Base-by-base conservation (phyloP, 2,329 filamentous ascomycete species). In the Xylaria sp. region DNA sequence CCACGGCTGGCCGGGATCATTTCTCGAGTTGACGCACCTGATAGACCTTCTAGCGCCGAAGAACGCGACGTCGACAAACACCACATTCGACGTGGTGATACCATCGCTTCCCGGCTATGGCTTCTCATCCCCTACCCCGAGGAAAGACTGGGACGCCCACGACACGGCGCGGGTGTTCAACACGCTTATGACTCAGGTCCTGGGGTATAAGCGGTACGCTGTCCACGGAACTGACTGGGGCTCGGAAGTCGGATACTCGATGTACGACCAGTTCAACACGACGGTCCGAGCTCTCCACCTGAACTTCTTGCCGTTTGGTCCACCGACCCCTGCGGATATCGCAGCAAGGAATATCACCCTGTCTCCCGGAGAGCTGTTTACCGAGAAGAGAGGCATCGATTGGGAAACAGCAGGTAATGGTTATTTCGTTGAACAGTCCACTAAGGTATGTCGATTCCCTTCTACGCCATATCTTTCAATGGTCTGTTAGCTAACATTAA, bases 221-320 rank as follows among this genome's bases (percentile, higher is more conserved):
- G 64, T 66, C 4, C 64, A 66, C 11, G 58, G 58, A 19, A 58
- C 64, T 2, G 64, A 66, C 64, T 66, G 64, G 64, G 64, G 64
- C 4, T 51, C 58, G 3, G 51, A n/a, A 45, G 8, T 66, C 8
- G 64, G 42, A 0, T 66, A 53, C 45, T 57, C 42, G 4, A 48
- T 62, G 58, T 66, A 66, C 9, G 58, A 62, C 5, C 42, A 66
- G 24, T 66, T 62, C 51, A 66, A 66, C 45, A 45, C 51, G 24
- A 66, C 58, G 8, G 64, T 53, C 24, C 58, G 64, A 53, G 64
- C 64, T n/a, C 2, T 11, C 4, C 64, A 66, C 27, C 17, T 62
- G n/a, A 66, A 36, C 34, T 66, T 66, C 42, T 36, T 66, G 21
- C 64, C 64, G 17, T 57, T 61, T 36, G 21, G 1, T 8, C 64